These are phyloP conservation scores for Pseudofabraea citricarpa DNA, from an alignment of 2,329 filamentous ascomycete genomes.

Conservation along the genomic window DNA sequence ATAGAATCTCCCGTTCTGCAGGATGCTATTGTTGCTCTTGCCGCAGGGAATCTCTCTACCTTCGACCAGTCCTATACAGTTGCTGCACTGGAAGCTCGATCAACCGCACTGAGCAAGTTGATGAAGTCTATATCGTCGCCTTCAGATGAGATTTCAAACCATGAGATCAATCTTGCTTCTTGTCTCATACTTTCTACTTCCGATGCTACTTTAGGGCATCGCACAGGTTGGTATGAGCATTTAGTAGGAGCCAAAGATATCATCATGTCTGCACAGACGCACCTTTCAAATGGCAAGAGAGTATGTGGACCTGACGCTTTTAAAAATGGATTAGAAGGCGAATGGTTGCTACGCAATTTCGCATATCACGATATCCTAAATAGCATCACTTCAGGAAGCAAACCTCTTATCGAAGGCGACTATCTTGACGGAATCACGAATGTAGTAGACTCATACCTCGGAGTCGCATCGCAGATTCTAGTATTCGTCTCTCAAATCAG, in stretches of 20 bases:
- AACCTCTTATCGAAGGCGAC: conserved; percentile 8
- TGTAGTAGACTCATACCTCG: conserved; percentile 8
- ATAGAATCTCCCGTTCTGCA: conserved; percentile 2
- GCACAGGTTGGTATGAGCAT: conserved; percentile 2
- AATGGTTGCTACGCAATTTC: conserved; percentile 16
- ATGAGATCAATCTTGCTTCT: conserved; percentile 1
- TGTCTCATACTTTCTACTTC: conserved; percentile 1
- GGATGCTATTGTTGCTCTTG: conserved; percentile 1
- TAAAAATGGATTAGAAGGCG: conserved; percentile 6
- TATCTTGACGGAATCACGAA: conserved; percentile 1
- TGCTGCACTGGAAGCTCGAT: not conserved
- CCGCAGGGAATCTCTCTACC: conserved; percentile 2
- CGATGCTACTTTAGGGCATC: not conserved
- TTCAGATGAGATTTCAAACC: not conserved
- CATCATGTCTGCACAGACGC: not conserved
- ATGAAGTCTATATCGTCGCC: not conserved
- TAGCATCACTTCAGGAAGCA: conserved; percentile 8
- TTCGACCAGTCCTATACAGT: not conserved
- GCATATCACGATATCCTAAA: conserved; percentile 16
- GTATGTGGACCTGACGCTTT: not conserved
- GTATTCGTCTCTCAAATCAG: conserved; percentile 29
- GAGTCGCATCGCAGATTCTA: conserved; percentile 6
- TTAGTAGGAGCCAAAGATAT: conserved; percentile 2
- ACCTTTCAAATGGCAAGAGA: not conserved
- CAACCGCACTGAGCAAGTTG: not conserved